Base-by-base conservation (phyloP, 352 stramenopile species). In the Phytophthora sp. region DNA sequence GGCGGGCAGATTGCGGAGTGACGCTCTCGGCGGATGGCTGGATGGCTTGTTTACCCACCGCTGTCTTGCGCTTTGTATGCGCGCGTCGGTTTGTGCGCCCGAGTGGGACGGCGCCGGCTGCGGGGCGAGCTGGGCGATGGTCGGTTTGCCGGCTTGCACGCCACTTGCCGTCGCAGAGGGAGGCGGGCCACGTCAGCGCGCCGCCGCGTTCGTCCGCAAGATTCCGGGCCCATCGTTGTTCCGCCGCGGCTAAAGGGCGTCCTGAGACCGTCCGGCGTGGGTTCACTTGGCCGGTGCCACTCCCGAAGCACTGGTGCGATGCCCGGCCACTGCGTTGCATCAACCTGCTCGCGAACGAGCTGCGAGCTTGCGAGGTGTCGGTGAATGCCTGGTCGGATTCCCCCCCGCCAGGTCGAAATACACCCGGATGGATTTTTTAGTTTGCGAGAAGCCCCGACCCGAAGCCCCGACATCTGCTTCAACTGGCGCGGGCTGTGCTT, bases 31-130 rank as follows among this genome's bases (percentile, higher is more conserved):
- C 20, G 28, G 15, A 46, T 46, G 24, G 44, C 34, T 34, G 17
- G 41, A 61, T 66, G 49, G 51, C 32, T 62, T 42, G 50, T 61
- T 61, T 61, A 38, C 39, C n/a, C 27, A 18, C 35, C n/a, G 20
- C 58, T 66, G 58, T 66, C 58, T 66, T 41, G 54, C 30, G 46
- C 15, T 62, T 62, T 62, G 54, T 62, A 62, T 62, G 43, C 24
- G 42, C 34, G 17, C 10, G 13, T 42, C 35, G 15, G 35, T 6
- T 7, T 27, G 10, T 39, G 21, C n/a, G 27, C 28, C 20, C 17
- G 18, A 21, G 31, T 2, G 6, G 2, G 20, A 32, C 31, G 46
- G n/a, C n/a, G n/a, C n/a, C n/a, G n/a, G n/a, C n/a, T n/a, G n/a
- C n/a, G n/a, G n/a, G n/a, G n/a, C n/a, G n/a, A n/a, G n/a, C n/a